Base-by-base conservation (phyloP, 2,329 filamentous ascomycete genomes). In the Phyllosticta citrichinensis region DNA sequence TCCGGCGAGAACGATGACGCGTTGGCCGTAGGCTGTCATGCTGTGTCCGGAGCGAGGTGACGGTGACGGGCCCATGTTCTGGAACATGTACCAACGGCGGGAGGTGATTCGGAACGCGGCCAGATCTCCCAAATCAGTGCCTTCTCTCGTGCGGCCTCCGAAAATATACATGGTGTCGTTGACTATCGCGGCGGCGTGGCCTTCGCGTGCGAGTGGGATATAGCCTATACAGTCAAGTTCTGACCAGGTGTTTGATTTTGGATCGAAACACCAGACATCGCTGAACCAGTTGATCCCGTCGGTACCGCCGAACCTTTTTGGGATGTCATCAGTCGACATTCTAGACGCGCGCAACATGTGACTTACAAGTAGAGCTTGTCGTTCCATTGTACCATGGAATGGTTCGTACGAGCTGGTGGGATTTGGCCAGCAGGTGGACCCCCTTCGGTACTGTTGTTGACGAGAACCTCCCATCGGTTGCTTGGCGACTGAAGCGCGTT, bases 111-210 rank as follows among this genome's bases (percentile, higher is more conserved):
- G 81, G 74, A 90, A 90, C 10, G 94, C 94, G 2, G 94, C 93
- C 52, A 99, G 80, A 73, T 99, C 94, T 35, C 93, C 94, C 3
- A 99, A 79, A 71, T 99, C 94, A 27, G 87, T 84, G 1, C 94
- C 94, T 67, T 97, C 92, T 70, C 97, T 91, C 0, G 91, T 97
- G 63, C 94, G 88, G 53, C 94, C 94, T 67, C 95, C 95, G 73
- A 99, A 99, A 63, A 99, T 86, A 77, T 99, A 99, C 95, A 99
- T 99, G 63, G 97, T 94, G 71, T 99, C 94, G 72, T 94, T 91
- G 52, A 99, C 92, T 20, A 99, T 80, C 3, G 93, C 87, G 14
- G 94, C 91, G 12, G 95, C 92, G 73, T 99, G 94, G 3, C 94
- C 94, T 79, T 99, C 94, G 63, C 94, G 85, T 19, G 93, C 87